phyloP scores from a whole-genome alignment of 495 filamentous ascomycete genomes.

The Penicillium argentinense region DNA sequence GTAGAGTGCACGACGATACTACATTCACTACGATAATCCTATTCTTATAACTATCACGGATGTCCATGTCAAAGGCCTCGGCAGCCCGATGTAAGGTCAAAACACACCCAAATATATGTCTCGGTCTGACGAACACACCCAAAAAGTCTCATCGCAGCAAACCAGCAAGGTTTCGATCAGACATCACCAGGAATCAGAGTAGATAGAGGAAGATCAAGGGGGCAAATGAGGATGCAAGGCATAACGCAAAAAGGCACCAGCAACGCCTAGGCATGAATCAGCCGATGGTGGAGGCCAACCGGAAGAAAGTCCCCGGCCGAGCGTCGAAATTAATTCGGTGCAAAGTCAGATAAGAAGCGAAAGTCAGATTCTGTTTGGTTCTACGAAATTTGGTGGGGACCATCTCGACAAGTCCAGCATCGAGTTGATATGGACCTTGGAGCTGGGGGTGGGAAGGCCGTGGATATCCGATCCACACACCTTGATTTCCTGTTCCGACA shows the following conservation, averaged over 20 bases:
- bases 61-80: too few species aligned
- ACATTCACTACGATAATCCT: too few species aligned
- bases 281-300: constrained; percentile 6
- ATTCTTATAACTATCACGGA: too few species aligned
- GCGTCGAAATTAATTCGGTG: not conserved
- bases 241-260: constrained; percentile 7
- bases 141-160: not conserved
- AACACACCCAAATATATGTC: too few species aligned
- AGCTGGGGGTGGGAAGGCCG: not conserved
- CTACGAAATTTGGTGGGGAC: not conserved
- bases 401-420: not conserved
- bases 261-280: constrained; percentile 4
- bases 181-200: not conserved
- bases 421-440: not conserved
- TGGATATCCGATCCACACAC: not conserved
- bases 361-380: not conserved
- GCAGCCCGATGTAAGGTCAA: too few species aligned
- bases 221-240: constrained; percentile 11
- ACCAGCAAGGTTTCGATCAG: not conserved
- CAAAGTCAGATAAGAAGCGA: constrained; percentile 1
- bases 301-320: constrained; percentile 1
- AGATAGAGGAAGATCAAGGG: not conserved
- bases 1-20: too few species aligned
- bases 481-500: not conserved
- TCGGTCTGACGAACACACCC: not conserved